Percentiles rank a stretch among this genome's conserved stretches.
phyloP scores from a whole-genome alignment of 106 monocot genomes.

The Allium fistulosum region DNA sequence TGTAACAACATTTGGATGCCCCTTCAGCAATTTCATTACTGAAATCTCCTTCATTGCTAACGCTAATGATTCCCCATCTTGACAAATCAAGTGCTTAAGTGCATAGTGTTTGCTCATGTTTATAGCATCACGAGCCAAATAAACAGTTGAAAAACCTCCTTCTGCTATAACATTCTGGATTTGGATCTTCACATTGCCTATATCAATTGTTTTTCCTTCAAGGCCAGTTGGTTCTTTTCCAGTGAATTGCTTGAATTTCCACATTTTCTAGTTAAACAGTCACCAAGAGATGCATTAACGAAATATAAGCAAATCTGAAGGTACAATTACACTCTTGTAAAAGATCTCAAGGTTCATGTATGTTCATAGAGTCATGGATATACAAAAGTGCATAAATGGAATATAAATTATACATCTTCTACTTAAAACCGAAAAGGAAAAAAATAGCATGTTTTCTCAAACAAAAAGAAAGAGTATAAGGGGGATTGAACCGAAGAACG shows the following conservation, averaged over 20 bases:
- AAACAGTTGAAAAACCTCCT: conserved; percentile 95
- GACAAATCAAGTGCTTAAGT: conserved; percentile 87
- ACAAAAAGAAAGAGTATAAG: too few species aligned
- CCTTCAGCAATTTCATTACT: conserved; percentile 76
- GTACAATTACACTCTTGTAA: too few species aligned
- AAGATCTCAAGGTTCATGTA: too few species aligned
- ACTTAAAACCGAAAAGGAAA: too few species aligned
- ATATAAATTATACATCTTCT: too few species aligned
- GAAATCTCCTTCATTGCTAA: conserved; percentile 79
- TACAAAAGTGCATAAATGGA: too few species aligned
- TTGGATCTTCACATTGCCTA: conserved; percentile 68
- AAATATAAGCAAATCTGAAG: too few species aligned
- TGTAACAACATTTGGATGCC: conserved; percentile 84
- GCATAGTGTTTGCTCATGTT: conserved; percentile 77
- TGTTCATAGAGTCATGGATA: too few species aligned
- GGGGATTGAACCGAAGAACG: too few species aligned
- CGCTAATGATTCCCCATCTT: conserved; percentile 73
- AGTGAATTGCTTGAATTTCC: conserved; percentile 74
- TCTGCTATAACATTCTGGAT: conserved; percentile 74
- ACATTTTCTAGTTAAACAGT: conserved; percentile 29
- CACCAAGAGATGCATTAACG: too few species aligned
- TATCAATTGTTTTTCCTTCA: conserved; percentile 68
- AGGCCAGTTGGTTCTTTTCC: conserved; percentile 68
- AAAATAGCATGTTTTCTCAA: too few species aligned
- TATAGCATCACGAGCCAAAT: conserved; percentile 54